These are phyloP conservation scores for Aurantiochytrium sp. DNA, from an alignment of 108 stramenopile species.

Conservation along the genomic window DNA sequence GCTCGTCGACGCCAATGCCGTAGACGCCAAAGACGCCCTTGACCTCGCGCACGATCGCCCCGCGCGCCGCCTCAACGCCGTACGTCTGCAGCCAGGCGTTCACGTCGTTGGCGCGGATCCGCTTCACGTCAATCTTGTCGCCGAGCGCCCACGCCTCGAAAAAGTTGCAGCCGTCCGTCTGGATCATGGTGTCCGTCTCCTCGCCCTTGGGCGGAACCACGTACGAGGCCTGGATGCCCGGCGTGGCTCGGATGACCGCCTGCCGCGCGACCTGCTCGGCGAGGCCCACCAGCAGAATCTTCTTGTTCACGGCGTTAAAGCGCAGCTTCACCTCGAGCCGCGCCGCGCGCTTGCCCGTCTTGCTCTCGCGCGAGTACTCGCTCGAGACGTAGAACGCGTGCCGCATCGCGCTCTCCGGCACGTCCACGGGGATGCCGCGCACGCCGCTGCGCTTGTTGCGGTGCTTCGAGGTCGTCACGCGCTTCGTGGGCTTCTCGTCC, in stretches of 20 bases:
- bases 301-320: slow-evolving; percentile 54
- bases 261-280: slow-evolving; percentile 77
- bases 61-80: slow-evolving; percentile 95
- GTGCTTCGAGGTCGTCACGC: neutral
- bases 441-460: neutral
- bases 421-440: neutral
- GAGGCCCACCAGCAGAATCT: slow-evolving; percentile 93
- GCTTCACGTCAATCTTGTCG: slow-evolving; percentile 74
- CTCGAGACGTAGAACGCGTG: neutral
- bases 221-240: slow-evolving; percentile 77
- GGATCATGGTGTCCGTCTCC: slow-evolving; percentile 65
- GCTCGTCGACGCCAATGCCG: slow-evolving; percentile 93
- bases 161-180: slow-evolving; percentile 92
- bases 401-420: neutral
- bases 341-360: slow-evolving; percentile 13
- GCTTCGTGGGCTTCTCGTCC: neutral
- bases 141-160: slow-evolving; percentile 77
- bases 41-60: slow-evolving; percentile 88
- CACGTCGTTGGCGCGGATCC: slow-evolving; percentile 84
- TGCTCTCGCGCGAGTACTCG: neutral
- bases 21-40: slow-evolving; percentile 95
- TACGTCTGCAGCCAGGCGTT: slow-evolving; percentile 81
- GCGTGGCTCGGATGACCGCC: slow-evolving; percentile 69
- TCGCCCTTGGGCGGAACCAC: slow-evolving; percentile 69
- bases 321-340: neutral